A percentile compares a stretch with the other conserved stretches of the same genome.
These are phyloP conservation scores for Escovopsis sp. DNA, from an alignment of 2,329 filamentous ascomycete genomes.

Conservation along the genomic window DNA sequence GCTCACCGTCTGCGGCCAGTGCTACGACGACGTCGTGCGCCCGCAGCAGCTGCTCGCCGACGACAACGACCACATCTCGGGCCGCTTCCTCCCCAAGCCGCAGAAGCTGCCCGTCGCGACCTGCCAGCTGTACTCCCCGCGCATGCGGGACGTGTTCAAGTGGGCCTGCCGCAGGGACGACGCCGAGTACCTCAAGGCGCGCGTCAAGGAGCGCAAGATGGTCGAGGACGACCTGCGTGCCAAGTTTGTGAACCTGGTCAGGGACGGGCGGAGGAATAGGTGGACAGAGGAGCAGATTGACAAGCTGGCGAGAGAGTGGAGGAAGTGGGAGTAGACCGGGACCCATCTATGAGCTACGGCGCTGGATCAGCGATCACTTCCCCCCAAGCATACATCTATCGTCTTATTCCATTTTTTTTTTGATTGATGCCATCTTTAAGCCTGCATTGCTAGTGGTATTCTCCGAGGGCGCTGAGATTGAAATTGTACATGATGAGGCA, in stretches of 20 bases:
- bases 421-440: too few species aligned
- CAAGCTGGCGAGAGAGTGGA: slow-evolving; percentile 41
- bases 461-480: too few species aligned
- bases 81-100: slow-evolving; percentile 48
- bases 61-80: slow-evolving; percentile 29
- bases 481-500: too few species aligned
- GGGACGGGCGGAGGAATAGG: slow-evolving; percentile 18
- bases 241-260: slow-evolving; percentile 31
- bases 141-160: slow-evolving; percentile 63
- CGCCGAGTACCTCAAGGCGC: slow-evolving; percentile 43
- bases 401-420: too few species aligned
- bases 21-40: slow-evolving; percentile 66
- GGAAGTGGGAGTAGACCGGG: slow-evolving; percentile 34
- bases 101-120: slow-evolving; percentile 39
- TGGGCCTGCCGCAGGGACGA: slow-evolving; percentile 54
- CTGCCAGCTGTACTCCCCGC: slow-evolving; percentile 68
- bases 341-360: too few species aligned
- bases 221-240: slow-evolving; percentile 46
- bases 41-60: slow-evolving; percentile 36
- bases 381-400: too few species aligned
- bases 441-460: too few species aligned
- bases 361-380: too few species aligned
- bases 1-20: slow-evolving; percentile 76
- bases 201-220: slow-evolving; percentile 42
- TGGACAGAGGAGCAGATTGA: slow-evolving; percentile 30